Percentiles rank a stretch among this genome's conserved stretches.
Conservation (phyloP, 495 filamentous ascomycete genomes). For the Stereocaulon alpinum region DNA sequence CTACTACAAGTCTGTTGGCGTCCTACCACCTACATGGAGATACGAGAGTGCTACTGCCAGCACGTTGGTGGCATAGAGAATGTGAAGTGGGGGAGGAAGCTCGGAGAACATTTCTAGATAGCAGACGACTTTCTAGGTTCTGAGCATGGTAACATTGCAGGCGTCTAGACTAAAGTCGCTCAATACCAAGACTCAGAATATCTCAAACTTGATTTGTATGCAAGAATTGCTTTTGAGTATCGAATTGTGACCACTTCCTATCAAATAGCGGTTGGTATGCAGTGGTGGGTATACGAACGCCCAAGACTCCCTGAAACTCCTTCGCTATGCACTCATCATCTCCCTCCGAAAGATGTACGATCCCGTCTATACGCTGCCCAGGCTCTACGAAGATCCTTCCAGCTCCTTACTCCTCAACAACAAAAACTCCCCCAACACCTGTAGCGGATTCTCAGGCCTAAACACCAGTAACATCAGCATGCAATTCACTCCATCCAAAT, state of each 20-base stretch:
- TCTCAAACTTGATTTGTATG: no score
- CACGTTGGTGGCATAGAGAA: constrained; percentile 42
- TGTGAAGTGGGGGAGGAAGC: not conserved
- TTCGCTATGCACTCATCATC: no score
- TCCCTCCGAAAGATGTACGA: no score
- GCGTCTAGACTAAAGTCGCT: constrained; percentile 1
- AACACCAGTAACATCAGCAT: constrained; percentile 5
- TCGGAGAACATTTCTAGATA: not conserved
- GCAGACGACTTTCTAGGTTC: not conserved
- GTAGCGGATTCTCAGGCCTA: constrained; percentile 71
- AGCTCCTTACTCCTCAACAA: constrained; percentile 70
- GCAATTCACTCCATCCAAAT: not conserved
- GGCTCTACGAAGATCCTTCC: no score
- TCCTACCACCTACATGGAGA: constrained; percentile 95
- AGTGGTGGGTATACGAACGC: no score
- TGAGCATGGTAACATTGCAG: not conserved
- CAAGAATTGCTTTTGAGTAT: not conserved
- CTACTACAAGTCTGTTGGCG: constrained; percentile 98
- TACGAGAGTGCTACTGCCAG: constrained; percentile 64
- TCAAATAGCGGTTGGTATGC: not conserved
- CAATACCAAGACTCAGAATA: not conserved
- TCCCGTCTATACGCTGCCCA: no score
- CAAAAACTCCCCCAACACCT: constrained; percentile 77
- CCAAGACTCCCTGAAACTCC: no score
- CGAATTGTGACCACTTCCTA: not conserved